Base-by-base conservation (phyloP, 495 filamentous ascomycete genomes). In the Penicillium turbatum region DNA sequence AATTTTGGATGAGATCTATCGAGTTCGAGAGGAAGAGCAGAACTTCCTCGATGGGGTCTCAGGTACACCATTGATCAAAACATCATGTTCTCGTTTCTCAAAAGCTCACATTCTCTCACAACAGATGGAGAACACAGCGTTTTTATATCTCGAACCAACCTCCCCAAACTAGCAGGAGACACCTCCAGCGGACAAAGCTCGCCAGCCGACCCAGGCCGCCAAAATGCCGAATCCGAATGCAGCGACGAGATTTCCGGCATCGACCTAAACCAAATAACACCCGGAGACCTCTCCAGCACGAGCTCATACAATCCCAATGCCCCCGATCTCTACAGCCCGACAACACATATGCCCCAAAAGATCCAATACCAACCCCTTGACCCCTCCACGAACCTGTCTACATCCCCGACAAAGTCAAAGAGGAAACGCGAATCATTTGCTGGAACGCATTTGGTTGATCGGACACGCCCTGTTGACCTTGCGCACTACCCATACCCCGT, bases 1-100 rank as follows among this genome's bases (percentile, higher is more conserved):
- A n/a, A 63, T 76, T 15, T 47, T 90, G 27, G 81, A 82, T 53
- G 84, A 87, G 60, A 76, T 87, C 10, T 89, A 87, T 64, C 78
- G 74, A 43, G 78, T 89, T 9, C 82, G 85, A 8, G 75, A 75
- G 54, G 64, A 70, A 38, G 83, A 90, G 57, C 85, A 87, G 55
- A 73, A 76, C 7, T 85, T 74, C 53, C 71, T 72, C 34, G 76
- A 79, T 30, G 76, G 77, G 26, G 71, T 79, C 53, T 77, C 81
- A 34, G 81, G 85, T 87, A 66, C 59, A 74, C 50, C 31, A 17
- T 24, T 19, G 45, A 16, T 13, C 56, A 24, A 24, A 24, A 19
- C 48, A 55, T 10, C 12, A 31, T 8, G 1, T 6, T 15, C 9
- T 19, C 8, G 3, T 36, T 15, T 11, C 16, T 5, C 21, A 0